These are phyloP conservation scores for Bipolaris zeicola DNA, from an alignment of 2,329 filamentous ascomycete species.

Conservation along the genomic window DNA sequence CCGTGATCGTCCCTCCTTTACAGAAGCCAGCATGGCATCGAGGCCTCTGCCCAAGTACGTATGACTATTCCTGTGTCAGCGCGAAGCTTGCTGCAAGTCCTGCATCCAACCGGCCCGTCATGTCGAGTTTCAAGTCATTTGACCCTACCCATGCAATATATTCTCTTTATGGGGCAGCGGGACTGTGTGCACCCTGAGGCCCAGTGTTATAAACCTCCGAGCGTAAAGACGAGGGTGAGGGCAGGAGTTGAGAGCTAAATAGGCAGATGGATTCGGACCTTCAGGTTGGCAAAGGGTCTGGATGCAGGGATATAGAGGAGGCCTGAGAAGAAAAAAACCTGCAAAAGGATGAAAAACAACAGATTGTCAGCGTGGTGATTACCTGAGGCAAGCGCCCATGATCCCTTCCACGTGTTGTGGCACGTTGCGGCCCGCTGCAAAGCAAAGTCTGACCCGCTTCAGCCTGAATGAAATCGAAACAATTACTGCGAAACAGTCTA, in stretches of 20 bases:
- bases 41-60: not conserved
- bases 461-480: not conserved
- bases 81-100: not conserved
- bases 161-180: too few species aligned
- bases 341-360: not conserved
- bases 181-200: not conserved
- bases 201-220: not conserved
- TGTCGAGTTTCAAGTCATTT: not conserved
- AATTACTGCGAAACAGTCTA: not conserved
- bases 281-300: not conserved
- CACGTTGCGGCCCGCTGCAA: slow-evolving; percentile 1
- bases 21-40: not conserved
- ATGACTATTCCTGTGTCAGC: slow-evolving; percentile 2
- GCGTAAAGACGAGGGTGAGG: not conserved
- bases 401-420: slow-evolving; percentile 2
- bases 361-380: not conserved
- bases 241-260: not conserved
- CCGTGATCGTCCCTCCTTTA: not conserved
- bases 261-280: not conserved
- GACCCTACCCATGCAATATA: too few species aligned
- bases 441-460: not conserved
- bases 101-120: not conserved
- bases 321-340: not conserved
- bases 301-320: not conserved
- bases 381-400: not conserved